Conservation (phyloP, 176 grass and related monocot species). For the Metroxylon sagu region DNA sequence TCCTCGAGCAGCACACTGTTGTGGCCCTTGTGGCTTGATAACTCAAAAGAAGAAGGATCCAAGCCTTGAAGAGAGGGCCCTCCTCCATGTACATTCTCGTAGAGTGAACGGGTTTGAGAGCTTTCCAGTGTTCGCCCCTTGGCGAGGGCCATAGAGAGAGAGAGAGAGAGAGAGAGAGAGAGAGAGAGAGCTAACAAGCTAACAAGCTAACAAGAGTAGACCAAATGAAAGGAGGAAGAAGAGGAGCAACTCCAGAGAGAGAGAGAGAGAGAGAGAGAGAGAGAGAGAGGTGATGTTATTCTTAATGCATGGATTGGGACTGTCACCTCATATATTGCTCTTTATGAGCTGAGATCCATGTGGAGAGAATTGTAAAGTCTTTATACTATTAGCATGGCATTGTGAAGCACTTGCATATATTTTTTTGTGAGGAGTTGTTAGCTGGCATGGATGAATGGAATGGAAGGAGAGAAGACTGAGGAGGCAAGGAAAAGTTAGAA, state of each 20-base stretch:
- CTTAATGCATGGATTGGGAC: no score
- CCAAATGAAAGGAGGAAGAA: no score
- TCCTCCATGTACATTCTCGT: neutral
- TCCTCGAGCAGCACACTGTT: slow-evolving; percentile 2
- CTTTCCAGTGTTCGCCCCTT: neutral
- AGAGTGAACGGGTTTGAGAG: neutral
- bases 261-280: no score
- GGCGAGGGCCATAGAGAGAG: neutral
- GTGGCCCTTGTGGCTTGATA: slow-evolving; percentile 6
- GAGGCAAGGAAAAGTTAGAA: slow-evolving; percentile 3
- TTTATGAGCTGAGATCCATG: no score
- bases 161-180: no score
- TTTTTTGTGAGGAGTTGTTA: slow-evolving; percentile 9
- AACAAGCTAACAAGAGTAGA: no score
- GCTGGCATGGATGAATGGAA: slow-evolving; percentile 15
- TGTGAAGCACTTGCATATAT: slow-evolving; percentile 12
- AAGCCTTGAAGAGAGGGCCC: neutral
- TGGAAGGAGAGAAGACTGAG: neutral
- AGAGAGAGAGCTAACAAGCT: no score
- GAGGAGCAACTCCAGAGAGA: no score
- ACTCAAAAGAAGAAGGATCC: slow-evolving; percentile 14
- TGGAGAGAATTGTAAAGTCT: no score
- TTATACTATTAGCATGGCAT: neutral
- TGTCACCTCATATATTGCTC: no score
- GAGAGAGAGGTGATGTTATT: no score